Base-by-base conservation (phyloP, 2,329 filamentous ascomycete species). In the Aspergillus aculeatus region DNA sequence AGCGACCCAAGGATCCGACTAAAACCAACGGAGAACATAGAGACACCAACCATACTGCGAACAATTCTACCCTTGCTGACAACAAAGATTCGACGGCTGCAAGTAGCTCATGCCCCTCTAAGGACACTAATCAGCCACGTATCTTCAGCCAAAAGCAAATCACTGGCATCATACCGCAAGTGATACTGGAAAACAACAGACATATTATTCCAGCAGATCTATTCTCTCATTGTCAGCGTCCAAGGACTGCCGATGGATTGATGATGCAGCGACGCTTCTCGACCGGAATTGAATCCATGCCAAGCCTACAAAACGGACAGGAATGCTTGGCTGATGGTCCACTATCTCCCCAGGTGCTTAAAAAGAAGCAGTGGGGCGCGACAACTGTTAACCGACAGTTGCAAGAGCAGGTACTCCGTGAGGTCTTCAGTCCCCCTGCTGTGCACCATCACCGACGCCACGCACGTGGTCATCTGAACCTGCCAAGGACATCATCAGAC, bases 141-240 rank as follows among this genome's bases (percentile, higher is more conserved):
- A 81, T 87, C 51, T 83, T 89, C 62, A 88, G 86, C 69, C 92
- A 96, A 73, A 96, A 91, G 12, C 83, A 96, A 61, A 84, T 90
- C 58, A 84, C 85, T 38, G 84, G 86, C 35, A 85, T 89, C 23
- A 86, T 96, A 31, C 93, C 94, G 2, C 94, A 95, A 47, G 94
- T 98, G 50, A 92, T 95, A 0, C 92, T 97, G 62, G 91, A 94
- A 70, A 93, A 97, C 73, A 98, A 98, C 72, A 86, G 89, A 64
- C 94, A 98, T 71, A 96, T 98, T 60, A 87, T 97, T 47, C 94
- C 94, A 1, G 87, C 91, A 50, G 91, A 90, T 68, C 82, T 97
- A 29, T 89, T 97, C 53, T 86, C 87, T 56, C 82, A 88, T 19
- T 81, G 86, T 32, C 81, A 76, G 54, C 67, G 76, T 59, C 73